These are phyloP conservation scores for Alternaria triticina DNA, from an alignment of 2,329 filamentous ascomycete genomes.

Conservation along the genomic window DNA sequence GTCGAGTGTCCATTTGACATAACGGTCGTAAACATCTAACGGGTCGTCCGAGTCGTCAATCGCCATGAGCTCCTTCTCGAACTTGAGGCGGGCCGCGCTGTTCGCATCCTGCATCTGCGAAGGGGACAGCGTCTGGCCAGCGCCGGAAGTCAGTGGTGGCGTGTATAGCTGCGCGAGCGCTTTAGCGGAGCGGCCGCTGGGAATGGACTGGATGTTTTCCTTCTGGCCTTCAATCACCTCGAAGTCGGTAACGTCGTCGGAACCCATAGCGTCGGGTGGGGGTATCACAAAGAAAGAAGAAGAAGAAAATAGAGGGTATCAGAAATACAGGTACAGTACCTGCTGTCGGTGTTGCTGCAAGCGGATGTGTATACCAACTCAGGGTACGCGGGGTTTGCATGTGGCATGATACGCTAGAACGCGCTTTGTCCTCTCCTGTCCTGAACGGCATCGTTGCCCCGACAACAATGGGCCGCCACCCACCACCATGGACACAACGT, in stretches of 20 bases:
- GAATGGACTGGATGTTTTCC: constrained; percentile 95
- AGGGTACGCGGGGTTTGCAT: constrained; percentile 25
- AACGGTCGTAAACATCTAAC: constrained; percentile 92
- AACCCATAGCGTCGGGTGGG: constrained; percentile 47
- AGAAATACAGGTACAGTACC: constrained; percentile 11
- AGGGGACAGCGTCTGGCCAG: constrained; percentile 59
- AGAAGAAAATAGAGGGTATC: constrained; percentile 17
- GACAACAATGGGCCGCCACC: constrained; percentile 8
- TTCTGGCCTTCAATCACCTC: constrained; percentile 96
- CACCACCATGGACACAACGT: not conserved
- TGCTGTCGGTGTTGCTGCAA: constrained; percentile 25
- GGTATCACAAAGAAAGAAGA: constrained; percentile 35
- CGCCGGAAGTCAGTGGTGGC: constrained; percentile 58
- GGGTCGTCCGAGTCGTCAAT: constrained; percentile 92
- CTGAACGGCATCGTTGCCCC: constrained; percentile 18
- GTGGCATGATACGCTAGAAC: constrained; percentile 17
- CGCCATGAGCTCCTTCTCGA: constrained; percentile 79
- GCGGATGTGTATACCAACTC: constrained; percentile 10
- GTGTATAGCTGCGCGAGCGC: constrained; percentile 86
- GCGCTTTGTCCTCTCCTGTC: constrained; percentile 21
- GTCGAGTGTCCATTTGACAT: constrained; percentile 95
- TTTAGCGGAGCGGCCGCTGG: constrained; percentile 85
- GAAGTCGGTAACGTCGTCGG: constrained; percentile 67
- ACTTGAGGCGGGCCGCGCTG: constrained; percentile 79
- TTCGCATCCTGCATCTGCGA: constrained; percentile 78